Conservation (phyloP, 2,329 filamentous ascomycete genomes). For the Alternaria infectoria region DNA sequence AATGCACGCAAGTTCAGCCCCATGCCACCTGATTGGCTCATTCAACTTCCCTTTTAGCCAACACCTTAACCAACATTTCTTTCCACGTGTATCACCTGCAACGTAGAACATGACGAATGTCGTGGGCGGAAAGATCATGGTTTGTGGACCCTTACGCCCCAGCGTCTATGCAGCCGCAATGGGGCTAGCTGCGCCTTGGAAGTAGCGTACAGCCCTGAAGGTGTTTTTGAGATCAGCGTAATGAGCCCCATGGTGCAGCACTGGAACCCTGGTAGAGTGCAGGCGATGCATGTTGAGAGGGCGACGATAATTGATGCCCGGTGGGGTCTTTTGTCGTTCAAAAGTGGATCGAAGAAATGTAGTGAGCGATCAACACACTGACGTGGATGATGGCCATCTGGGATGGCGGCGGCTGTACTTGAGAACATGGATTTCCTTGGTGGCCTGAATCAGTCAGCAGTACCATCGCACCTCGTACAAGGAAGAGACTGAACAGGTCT, state of each 20-base stretch:
- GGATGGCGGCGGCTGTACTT: neutral
- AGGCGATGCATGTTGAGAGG: neutral
- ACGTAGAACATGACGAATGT: neutral
- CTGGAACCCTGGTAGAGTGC: neutral
- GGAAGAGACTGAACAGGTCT: neutral
- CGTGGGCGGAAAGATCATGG: neutral
- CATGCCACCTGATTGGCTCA: neutral
- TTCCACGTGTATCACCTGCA: neutral
- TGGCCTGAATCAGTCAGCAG: neutral
- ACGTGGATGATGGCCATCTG: neutral
- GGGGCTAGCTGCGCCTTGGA: neutral
- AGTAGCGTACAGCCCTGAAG: neutral
- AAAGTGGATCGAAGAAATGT: neutral
- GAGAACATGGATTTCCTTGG: neutral
- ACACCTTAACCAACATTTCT: neutral
- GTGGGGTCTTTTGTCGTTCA: neutral
- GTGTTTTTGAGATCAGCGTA: neutral
- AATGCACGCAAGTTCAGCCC: neutral
- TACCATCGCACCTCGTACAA: neutral
- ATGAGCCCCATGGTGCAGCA: neutral
- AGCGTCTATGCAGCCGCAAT: neutral
- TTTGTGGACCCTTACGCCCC: neutral
- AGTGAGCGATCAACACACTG: neutral
- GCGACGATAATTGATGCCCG: neutral
- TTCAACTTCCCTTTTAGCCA: neutral